Evolutionary conservation across 805 yeast species (phyloP).

Genomic region (Cyberlindnera xylosilytica): DNA sequence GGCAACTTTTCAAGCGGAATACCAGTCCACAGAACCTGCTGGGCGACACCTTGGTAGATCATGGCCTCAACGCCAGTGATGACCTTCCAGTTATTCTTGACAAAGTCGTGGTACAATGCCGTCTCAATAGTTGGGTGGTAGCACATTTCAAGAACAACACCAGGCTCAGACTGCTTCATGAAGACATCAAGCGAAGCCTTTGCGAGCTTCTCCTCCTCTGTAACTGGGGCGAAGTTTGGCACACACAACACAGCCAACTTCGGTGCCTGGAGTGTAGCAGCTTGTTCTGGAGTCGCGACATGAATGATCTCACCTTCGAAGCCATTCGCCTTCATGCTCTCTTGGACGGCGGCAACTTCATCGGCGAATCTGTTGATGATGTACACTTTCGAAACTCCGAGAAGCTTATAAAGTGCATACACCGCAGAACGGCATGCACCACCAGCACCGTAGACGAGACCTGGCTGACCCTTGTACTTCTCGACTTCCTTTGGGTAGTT

Average conservation of each 20-base stretch:
- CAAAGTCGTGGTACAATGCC: slow-evolving; percentile 17
- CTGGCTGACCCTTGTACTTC: slow-evolving; percentile 16
- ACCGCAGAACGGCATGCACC: slow-evolving; percentile 29
- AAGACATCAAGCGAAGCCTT: slow-evolving; percentile 25
- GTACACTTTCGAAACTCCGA: slow-evolving; percentile 25
- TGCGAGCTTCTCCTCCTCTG: slow-evolving; percentile 19
- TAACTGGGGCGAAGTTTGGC: slow-evolving; percentile 22
- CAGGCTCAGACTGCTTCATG: slow-evolving; percentile 14
- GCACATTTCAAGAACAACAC: slow-evolving; percentile 27
- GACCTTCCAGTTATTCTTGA: slow-evolving; percentile 20
- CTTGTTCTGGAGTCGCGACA: slow-evolving; percentile 21
- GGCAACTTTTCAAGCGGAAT: slow-evolving; percentile 20
- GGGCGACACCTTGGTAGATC: slow-evolving; percentile 28
- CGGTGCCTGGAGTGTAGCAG: slow-evolving; percentile 17
- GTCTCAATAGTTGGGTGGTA: slow-evolving; percentile 26
- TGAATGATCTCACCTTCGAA: slow-evolving; percentile 27
- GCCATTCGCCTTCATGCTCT: slow-evolving; percentile 21
- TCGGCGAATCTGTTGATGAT: slow-evolving; percentile 24
- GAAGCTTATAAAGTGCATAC: slow-evolving; percentile 21
- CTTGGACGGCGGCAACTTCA: slow-evolving; percentile 19
- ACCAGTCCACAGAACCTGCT: slow-evolving; percentile 27
- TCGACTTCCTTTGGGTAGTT: slow-evolving; percentile 21
- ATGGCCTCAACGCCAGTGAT: slow-evolving; percentile 27
- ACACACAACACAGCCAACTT: slow-evolving; percentile 23
- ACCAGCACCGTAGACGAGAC: slow-evolving; percentile 28